Base-by-base conservation (phyloP, 345 rosid species). In the Viola odorata region DNA sequence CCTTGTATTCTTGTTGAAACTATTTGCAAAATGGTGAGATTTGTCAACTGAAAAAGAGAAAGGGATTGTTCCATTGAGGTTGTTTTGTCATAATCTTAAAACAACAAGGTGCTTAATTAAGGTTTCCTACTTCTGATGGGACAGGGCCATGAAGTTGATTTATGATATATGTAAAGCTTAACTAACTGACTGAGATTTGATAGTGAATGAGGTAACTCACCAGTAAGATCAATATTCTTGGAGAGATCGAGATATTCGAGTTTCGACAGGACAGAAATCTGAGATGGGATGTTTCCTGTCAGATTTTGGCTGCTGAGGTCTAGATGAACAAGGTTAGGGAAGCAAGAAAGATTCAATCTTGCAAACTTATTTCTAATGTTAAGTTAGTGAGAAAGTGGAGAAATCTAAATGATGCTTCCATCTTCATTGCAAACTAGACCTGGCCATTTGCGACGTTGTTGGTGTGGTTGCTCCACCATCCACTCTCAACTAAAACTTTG, bases 271-370 rank as follows among this genome's bases (percentile, higher is more conserved):
- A 15, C 16, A 7, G 65, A 62, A 12, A 69, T 55, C 32, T 72
- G 54, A 6, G 17, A 36, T 4, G 57, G 49, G 16, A 72, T 68
- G 8, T 39, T 37, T 5, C 72, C 50, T 0, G 1, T 0, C 1
- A 66, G 53, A 0, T 11, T n/a, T 6, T 53, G 47, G 1, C 1
- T 0, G 0, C 1, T 0, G 4, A 69, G 55, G 9, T 15, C 7
- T 0, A 69, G 32, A 10, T 0, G 1, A 9, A 8, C 14, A 6
- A 75, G 62, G 66, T 75, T 17, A 0, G 38, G 55, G 8, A 74
- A 40, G 37, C 53, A 66, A 41, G 71, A 65, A 44, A 65, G 61
- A 44, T 65, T 61, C 61, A 65, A 12, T 5, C 37, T 57, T 7
- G 9, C 8, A 44, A 74, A 50, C 12, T 57, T 16, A n/a, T 0